A percentile compares a stretch with the other conserved stretches of the same genome.
phyloP scores from a whole-genome alignment of 805 yeast genomes.

The Myxozyma neotropica region DNA sequence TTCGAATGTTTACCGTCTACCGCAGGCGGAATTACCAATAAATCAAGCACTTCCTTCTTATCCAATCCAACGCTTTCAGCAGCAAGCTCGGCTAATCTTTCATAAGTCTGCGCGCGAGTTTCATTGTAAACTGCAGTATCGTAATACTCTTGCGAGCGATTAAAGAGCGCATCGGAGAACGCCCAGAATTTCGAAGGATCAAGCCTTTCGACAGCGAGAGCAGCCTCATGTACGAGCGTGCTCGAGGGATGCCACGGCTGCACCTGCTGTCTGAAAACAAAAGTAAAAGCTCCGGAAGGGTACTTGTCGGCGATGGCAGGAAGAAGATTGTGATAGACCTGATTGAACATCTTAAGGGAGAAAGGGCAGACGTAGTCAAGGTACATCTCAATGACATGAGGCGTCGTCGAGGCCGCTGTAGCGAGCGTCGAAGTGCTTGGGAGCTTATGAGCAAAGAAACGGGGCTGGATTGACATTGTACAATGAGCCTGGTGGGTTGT shows the following conservation, averaged over 20 bases:
- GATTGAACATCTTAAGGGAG: slow-evolving; percentile 63
- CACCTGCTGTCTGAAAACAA: slow-evolving; percentile 70
- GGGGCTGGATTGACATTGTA: slow-evolving; percentile 32
- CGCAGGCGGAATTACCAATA: slow-evolving; percentile 43
- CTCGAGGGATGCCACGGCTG: slow-evolving; percentile 93
- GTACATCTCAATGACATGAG: slow-evolving; percentile 59
- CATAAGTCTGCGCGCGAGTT: slow-evolving; percentile 59
- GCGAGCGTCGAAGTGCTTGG: slow-evolving; percentile 34
- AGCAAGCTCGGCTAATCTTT: slow-evolving; percentile 55
- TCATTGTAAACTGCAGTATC: slow-evolving; percentile 61
- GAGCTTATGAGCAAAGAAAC: slow-evolving; percentile 29
- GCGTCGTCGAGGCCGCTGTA: slow-evolving; percentile 13
- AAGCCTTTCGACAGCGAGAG: slow-evolving; percentile 63
- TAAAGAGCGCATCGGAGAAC: slow-evolving; percentile 59
- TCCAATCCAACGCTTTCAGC: slow-evolving; percentile 47
- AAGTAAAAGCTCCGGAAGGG: slow-evolving; percentile 54
- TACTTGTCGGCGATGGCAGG: slow-evolving; percentile 53
- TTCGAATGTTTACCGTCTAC: slow-evolving; percentile 48
- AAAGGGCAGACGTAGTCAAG: slow-evolving; percentile 80
- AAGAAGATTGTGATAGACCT: slow-evolving; percentile 54
- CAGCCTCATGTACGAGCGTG: slow-evolving; percentile 66
- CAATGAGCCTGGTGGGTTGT: neutral
- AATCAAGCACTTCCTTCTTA: slow-evolving; percentile 43
- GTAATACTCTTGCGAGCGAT: slow-evolving; percentile 56
- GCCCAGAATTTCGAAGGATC: slow-evolving; percentile 59